Evolutionary conservation across 2,329 filamentous ascomycete species (phyloP), one percentile per base, ranked within the genome.

Genomic region (Fusarium miscanthi): DNA sequence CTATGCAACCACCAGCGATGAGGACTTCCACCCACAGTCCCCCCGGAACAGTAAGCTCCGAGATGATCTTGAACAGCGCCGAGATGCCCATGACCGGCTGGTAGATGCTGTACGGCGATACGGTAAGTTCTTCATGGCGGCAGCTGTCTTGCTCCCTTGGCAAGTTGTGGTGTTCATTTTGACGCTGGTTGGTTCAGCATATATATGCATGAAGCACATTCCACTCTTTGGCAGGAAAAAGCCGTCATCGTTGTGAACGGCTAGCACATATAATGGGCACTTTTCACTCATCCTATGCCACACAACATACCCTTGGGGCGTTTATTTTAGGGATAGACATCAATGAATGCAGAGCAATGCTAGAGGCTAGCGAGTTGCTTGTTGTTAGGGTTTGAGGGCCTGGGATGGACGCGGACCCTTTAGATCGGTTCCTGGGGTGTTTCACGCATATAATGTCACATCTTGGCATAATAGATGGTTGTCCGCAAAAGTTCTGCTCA

Each of bases 141-240:
- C 84, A 21, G 74, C 84, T 56, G 85, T 87, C 67, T 81, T 88
- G 70, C 82, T 88, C 46, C 86, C 86, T 62, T 78, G 78, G 54
- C 80, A 80, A 72, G 77, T 87, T 63, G 79, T 85, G 56, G 76
- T 78, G 30, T 59, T 84, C 60, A 80, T 83, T 65, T 74, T 81
- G 52, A 67, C 81, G 53, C 77, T 75, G 38, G 77, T 77, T 60
- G 84, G 80, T 49, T 76, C 80, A 66, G 78, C 83, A 77, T 87
- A 86, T 76, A 73, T 83, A 77, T 82, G 80, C 78, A 81, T 81
- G 76, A 78, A 69, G 72, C 66, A 76, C 61, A 72, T 74, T 69
- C 63, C 70, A 65, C 70, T 74, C 59, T 63, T 66, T 60, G 69
- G 74, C 66, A 72, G 68, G 64, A 70, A 59, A 66, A 64, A 48